These are phyloP conservation scores for Xylaria bambusicola DNA, from an alignment of 495 filamentous ascomycete species.

Conservation along the genomic window DNA sequence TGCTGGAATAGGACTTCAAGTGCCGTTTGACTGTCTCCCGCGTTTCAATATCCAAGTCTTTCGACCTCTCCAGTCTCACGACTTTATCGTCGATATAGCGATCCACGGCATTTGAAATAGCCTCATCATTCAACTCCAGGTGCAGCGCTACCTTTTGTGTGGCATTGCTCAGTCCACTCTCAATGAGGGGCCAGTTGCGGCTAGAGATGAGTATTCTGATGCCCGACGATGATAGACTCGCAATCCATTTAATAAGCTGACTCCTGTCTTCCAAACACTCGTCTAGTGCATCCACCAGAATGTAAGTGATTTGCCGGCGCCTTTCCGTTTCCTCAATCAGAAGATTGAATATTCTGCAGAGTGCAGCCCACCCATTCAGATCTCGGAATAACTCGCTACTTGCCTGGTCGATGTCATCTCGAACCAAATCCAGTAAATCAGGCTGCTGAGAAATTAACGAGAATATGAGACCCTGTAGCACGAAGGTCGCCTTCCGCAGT, in stretches of 20 bases:
- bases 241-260: constrained; percentile 39
- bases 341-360: constrained; percentile 32
- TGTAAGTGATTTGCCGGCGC: constrained; percentile 16
- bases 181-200: constrained; percentile 40
- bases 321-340: constrained; percentile 37
- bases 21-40: constrained; percentile 20
- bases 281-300: constrained; percentile 54
- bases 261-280: constrained; percentile 38
- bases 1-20: constrained; percentile 27
- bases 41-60: constrained; percentile 15
- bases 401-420: constrained; percentile 26
- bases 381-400: constrained; percentile 37
- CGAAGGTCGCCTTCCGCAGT: constrained; percentile 36
- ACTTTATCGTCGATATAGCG: constrained; percentile 41
- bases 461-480: constrained; percentile 39
- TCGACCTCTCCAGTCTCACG: constrained; percentile 15
- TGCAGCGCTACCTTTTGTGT: constrained; percentile 21
- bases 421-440: constrained; percentile 30
- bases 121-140: constrained; percentile 35
- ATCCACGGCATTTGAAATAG: constrained; percentile 26
- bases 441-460: constrained; percentile 31
- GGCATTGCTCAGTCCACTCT: constrained; percentile 22
- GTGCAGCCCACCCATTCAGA: constrained; percentile 29
- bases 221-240: constrained; percentile 19
- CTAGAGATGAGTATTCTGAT: constrained; percentile 48